A percentile compares a stretch with the other conserved stretches of the same genome.
Evolutionary conservation across 371 early-diverging fungal genomes (phyloP).

Genomic region (Entomophthora muscae): DNA sequence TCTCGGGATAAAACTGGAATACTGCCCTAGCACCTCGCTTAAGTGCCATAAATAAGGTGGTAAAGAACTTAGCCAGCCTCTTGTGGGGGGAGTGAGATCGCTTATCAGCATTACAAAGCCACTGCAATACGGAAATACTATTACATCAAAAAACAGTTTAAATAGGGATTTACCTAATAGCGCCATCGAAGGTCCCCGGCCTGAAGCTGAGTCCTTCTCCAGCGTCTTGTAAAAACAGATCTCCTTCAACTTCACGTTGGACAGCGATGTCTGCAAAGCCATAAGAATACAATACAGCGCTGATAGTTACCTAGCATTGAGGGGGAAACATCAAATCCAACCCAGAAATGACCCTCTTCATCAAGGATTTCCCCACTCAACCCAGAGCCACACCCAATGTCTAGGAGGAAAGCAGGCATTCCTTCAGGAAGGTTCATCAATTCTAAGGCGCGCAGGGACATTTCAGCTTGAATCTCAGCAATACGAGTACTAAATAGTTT

Average conservation of each 20-base stretch:
- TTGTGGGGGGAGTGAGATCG: conserved; percentile 59
- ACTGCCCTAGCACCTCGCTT: conserved; percentile 83
- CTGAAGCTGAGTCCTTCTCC: conserved; percentile 91
- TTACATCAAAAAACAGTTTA: conserved; percentile 1
- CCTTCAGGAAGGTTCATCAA: conserved; percentile 67
- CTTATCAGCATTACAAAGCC: conserved; percentile 97
- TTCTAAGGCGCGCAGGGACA: conserved; percentile 85
- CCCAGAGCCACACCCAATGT: conserved; percentile 96
- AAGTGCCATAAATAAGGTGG: conserved; percentile 75
- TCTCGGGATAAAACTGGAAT: conserved; percentile 98
- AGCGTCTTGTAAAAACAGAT: conserved; percentile 88
- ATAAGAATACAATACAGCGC: neutral
- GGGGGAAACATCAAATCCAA: conserved; percentile 91
- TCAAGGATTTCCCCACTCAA: conserved; percentile 88
- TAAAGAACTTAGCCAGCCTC: conserved; percentile 82
- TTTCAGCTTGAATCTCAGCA: conserved; percentile 78
- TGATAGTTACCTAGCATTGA: conserved; percentile 66
- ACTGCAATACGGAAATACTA: conserved; percentile 95
- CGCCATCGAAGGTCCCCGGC: conserved; percentile 96
- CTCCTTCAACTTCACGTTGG: conserved; percentile 76
- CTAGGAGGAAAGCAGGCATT: conserved; percentile 60
- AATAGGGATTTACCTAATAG: conserved; percentile 60
- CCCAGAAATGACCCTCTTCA: conserved; percentile 89
- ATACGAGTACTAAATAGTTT: conserved; percentile 77
- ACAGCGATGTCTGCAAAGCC: conserved; percentile 37